A percentile compares a stretch with the other conserved stretches of the same genome.
Conservation (phyloP, 768 basidiomycete species). For the Collybiopsis luxurians region DNA sequence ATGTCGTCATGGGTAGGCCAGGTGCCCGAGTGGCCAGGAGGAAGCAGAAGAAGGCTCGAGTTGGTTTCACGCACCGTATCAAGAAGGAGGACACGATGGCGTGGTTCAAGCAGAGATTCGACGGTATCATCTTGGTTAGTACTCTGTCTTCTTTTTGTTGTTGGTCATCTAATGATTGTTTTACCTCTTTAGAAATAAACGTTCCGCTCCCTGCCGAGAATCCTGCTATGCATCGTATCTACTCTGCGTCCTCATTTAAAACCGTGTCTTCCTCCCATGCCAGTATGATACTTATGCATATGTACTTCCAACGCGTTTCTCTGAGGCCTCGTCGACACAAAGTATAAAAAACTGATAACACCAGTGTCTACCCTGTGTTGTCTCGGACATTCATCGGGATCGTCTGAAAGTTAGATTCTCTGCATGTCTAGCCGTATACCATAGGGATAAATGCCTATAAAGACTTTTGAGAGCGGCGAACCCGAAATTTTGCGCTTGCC, state of each 20-base stretch:
- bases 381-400: too few relatives aligned
- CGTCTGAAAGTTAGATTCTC: too few relatives aligned
- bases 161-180: not conserved
- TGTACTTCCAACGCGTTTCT: conserved; percentile 1
- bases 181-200: conserved; percentile 11
- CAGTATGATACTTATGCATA: conserved; percentile 8
- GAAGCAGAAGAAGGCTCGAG: conserved; percentile 82
- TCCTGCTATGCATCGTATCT: conserved; percentile 2
- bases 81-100: conserved; percentile 95
- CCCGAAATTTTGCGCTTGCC: too few relatives aligned
- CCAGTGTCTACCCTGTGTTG: too few relatives aligned
- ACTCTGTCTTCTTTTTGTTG: not conserved
- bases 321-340: too few relatives aligned
- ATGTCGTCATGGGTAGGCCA: conserved; percentile 95
- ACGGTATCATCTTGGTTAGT: conserved; percentile 91
- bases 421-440: too few relatives aligned
- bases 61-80: conserved; percentile 88
- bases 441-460: too few relatives aligned
- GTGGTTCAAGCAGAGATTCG: conserved; percentile 99
- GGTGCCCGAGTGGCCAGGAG: conserved; percentile 89
- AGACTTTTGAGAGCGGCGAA: too few relatives aligned
- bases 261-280: not conserved
- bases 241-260: not conserved
- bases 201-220: not conserved
- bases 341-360: too few relatives aligned